A percentile compares a stretch with the other conserved stretches of the same genome.
These are phyloP conservation scores for Corylus heterophylla DNA, from an alignment of 306 rosid species.

Conservation along the genomic window DNA sequence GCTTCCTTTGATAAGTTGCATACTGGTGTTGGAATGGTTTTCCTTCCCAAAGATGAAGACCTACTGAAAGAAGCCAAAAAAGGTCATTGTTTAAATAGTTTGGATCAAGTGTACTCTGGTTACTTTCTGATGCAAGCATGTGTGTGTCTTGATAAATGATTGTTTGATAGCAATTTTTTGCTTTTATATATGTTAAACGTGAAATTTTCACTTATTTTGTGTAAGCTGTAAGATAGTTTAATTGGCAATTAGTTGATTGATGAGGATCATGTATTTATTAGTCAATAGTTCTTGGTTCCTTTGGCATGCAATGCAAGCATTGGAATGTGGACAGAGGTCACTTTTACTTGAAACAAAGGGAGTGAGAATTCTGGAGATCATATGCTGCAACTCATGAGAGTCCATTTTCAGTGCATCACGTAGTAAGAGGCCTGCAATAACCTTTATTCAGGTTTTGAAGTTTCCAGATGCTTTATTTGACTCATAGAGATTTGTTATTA, in stretches of 20 bases:
- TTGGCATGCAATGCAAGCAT: slow-evolving; percentile 8
- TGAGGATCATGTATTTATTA: neutral
- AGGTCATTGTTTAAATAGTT: slow-evolving; percentile 55
- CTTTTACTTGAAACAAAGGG: slow-evolving; percentile 11
- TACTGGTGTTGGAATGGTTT: slow-evolving; percentile 97
- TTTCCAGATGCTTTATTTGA: slow-evolving; percentile 1
- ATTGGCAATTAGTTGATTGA: neutral
- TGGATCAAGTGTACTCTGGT: slow-evolving; percentile 20
- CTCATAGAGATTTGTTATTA: neutral
- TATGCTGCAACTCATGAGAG: neutral
- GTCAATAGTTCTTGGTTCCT: slow-evolving; percentile 13
- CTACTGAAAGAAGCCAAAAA: slow-evolving; percentile 71
- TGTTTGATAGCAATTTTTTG: slow-evolving; percentile 10
- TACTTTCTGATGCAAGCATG: slow-evolving; percentile 24
- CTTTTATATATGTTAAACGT: neutral
- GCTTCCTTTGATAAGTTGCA: slow-evolving; percentile 85
- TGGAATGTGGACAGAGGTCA: neutral
- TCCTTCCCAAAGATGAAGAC: slow-evolving; percentile 71
- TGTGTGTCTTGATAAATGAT: slow-evolving; percentile 18
- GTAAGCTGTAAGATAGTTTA: neutral
- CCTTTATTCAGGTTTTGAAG: neutral
- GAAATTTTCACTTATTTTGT: neutral
- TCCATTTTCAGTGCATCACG: neutral
- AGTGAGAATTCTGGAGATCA: neutral
- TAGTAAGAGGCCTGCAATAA: neutral